Base-by-base conservation (phyloP, 768 basidiomycete genomes). In the Candolleomyces efflorescens region DNA sequence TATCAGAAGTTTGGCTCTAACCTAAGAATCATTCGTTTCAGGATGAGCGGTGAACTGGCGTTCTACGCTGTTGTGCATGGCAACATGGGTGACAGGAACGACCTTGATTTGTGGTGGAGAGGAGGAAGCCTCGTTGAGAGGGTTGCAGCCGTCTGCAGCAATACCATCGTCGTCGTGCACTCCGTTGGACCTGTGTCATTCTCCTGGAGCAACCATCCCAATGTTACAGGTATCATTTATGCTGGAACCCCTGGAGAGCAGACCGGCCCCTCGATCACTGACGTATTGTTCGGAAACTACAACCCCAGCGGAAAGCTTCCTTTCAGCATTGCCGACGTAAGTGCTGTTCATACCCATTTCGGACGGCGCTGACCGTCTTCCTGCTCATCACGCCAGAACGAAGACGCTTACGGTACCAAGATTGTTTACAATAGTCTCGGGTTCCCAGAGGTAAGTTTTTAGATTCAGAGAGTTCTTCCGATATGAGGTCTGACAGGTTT, bases 91-190 rank as follows among this genome's bases (percentile, higher is more conserved):
- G 85, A 88, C 64, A 73, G 74, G 51, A 81, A 82, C 52, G 83
- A 86, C 63, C 69, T 87, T 3, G 75, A 78, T 20, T 71, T 86
- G 2, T 86, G 85, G 86, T 78, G 70, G 60, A 71, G 75, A 22
- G 85, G 84, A 6, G 82, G 81, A 17, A 75, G 71, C 11, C 69
- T 89, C 53, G 75, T 71, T 68, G 63, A 78, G 56, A 69, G 76
- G 0, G 85, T 88, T 3, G 91, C 93, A 0, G 76, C 82, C 5
- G 79, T 82, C 0, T 86, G 85, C 70, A 81, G 74, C 60, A 92
- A 92, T 68, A 92, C 89, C 4, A 80, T 94, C 54, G 94, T 92
- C 23, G 82, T 95, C 15, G 74, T 89, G 1, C 86, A 93, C 69
- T 84, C 84, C 7, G 88, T 92, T 32, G 92, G 92, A 3, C 86